Evolutionary conservation across 2,329 filamentous ascomycete species (phyloP).

Genomic region (Arthrobotrys sinensis): DNA sequence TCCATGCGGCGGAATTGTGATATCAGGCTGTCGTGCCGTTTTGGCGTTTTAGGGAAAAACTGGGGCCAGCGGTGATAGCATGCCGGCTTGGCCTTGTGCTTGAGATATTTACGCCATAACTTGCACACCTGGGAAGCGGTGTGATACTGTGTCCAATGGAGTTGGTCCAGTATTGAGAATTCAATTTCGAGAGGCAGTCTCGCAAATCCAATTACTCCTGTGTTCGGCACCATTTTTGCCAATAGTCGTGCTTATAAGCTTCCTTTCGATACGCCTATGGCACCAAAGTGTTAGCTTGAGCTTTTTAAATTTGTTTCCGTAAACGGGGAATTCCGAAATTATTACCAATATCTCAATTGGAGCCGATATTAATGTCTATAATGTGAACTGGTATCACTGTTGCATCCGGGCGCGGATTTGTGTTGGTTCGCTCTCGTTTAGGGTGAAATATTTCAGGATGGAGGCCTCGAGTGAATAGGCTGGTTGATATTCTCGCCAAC

Average conservation of each 20-base stretch:
- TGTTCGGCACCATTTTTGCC: slow-evolving; percentile 17
- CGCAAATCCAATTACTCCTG: background rate
- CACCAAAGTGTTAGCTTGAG: background rate
- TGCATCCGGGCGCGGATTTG: slow-evolving; percentile 8
- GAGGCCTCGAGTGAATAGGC: slow-evolving; percentile 23
- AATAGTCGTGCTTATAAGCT: background rate
- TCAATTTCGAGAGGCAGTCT: slow-evolving; percentile 48
- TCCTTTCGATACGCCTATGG: background rate
- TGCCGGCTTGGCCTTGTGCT: slow-evolving; percentile 35
- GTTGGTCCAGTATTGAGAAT: slow-evolving; percentile 43
- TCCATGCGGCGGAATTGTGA: slow-evolving; percentile 16
- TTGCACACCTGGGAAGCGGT: slow-evolving; percentile 49
- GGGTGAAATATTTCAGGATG: slow-evolving; percentile 1
- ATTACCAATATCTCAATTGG: slow-evolving; percentile 8
- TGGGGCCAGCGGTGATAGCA: slow-evolving; percentile 44
- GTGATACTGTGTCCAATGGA: slow-evolving; percentile 53
- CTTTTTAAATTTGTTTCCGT: background rate
- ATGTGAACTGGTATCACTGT: background rate
- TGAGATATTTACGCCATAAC: slow-evolving; percentile 40
- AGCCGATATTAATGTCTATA: background rate
- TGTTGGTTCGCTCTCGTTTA: slow-evolving; percentile 15
- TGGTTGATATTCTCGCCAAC: slow-evolving; percentile 26
- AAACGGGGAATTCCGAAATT: background rate
- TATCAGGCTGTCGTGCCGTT: slow-evolving; percentile 12
- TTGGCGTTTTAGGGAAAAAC: slow-evolving; percentile 4